Evolutionary conservation across 2,329 filamentous ascomycete genomes (phyloP), one percentile per base, ranked within the genome.

Genomic region (Ophiognomonia clavigignenti-juglandacearum): DNA sequence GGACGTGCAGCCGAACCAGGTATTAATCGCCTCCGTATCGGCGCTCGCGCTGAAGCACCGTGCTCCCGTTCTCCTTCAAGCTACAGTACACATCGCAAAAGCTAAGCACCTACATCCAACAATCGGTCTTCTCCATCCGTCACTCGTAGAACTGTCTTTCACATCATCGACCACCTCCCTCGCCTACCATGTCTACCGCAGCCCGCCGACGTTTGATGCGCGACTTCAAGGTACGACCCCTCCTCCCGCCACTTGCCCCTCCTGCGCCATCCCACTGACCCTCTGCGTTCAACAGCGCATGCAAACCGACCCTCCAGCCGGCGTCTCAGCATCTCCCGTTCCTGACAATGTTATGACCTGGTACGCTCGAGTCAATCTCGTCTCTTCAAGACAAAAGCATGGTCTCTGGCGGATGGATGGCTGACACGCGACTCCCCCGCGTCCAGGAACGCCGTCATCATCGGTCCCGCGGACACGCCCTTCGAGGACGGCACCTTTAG

Each of bases 401-500:
- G n/a, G n/a, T n/a, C n/a, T n/a, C n/a, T n/a, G n/a, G n/a, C 11
- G 6, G 38, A 41, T n/a, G 23, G 31, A 27, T 11, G 36, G 32
- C 37, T 47, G 11, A 39, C 58, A 96, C 16, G 18, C 14, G 26
- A 38, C 23, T n/a, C 18, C 16, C n/a, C 18, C 10, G 26, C 18
- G 4, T n/a, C 11, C 27, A 45, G 43, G 92, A 98, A 98, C 64
- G 92, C 92, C 46, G 92, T 97, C 54, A 98, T 98, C 53, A 97
- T 98, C 59, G 92, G 92, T 9, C 92, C 92, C 32, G 89, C 89
- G 51, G 93, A 98, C 62, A 98, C 93, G 1, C 92, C 93, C 1
- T 98, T 97, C 61, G 93, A 98, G 69, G 93, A 98, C 67, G 93
- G 93, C 53, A 98, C 93, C 19, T 98, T 98, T 67, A 80, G 92